A percentile compares a stretch with the other conserved stretches of the same genome.
Evolutionary conservation across 768 basidiomycete genomes (phyloP).

Genomic region (Mycena polygramma): DNA sequence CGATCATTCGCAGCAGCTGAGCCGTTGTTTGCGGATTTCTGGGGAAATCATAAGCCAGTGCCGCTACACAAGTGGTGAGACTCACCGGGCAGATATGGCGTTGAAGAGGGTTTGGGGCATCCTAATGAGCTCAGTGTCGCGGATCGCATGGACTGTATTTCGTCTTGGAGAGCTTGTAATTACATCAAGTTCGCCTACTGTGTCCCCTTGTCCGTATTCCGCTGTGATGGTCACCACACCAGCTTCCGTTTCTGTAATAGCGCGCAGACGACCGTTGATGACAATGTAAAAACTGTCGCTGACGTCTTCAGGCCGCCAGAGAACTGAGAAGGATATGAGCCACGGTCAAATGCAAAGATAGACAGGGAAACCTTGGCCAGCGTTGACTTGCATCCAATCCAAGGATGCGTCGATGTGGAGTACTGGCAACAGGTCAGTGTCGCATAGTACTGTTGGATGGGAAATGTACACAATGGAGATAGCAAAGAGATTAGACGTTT

Average conservation of each 20-base stretch:
- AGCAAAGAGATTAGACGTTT: slow-evolving; percentile 96
- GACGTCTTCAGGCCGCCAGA: slow-evolving; percentile 91
- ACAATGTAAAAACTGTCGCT: slow-evolving; percentile 99
- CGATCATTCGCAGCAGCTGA: slow-evolving; percentile 89
- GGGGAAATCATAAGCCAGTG: slow-evolving; percentile 2
- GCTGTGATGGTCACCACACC: slow-evolving; percentile 86
- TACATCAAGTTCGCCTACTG: slow-evolving; percentile 97
- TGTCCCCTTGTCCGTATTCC: slow-evolving; percentile 98
- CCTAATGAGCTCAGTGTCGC: slow-evolving; percentile 95
- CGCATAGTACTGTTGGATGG: not conserved
- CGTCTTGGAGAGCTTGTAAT: slow-evolving; percentile 91
- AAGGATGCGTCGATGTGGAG: slow-evolving; percentile 96
- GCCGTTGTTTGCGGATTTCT: slow-evolving; percentile 91
- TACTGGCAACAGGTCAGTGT: slow-evolving; percentile 60
- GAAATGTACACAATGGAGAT: slow-evolving; percentile 82
- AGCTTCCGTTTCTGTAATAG: slow-evolving; percentile 83
- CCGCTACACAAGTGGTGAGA: slow-evolving; percentile 2
- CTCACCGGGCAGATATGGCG: slow-evolving; percentile 89
- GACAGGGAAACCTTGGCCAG: slow-evolving; percentile 71
- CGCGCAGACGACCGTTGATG: slow-evolving; percentile 94
- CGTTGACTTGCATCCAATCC: slow-evolving; percentile 98
- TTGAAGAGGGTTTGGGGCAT: slow-evolving; percentile 99
- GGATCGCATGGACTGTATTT: slow-evolving; percentile 96
- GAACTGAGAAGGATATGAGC: slow-evolving; percentile 55
- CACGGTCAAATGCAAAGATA: not conserved